These are phyloP conservation scores for Calonectria pteridis DNA, from an alignment of 2,329 filamentous ascomycete species.

Conservation along the genomic window DNA sequence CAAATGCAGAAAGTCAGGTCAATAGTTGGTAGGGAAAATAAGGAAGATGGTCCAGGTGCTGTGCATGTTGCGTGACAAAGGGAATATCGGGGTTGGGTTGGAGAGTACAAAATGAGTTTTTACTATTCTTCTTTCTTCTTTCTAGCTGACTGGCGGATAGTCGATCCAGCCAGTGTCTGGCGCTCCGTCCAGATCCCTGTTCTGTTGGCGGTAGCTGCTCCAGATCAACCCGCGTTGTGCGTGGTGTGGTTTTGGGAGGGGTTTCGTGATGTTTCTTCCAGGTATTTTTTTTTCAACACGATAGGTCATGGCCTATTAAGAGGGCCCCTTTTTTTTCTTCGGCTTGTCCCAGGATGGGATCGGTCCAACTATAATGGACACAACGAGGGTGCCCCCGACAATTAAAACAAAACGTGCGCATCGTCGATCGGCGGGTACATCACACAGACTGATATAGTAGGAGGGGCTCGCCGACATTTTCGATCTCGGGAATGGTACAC, in stretches of 20 bases:
- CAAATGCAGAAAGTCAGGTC: constrained; percentile 33
- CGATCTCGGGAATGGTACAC: constrained; percentile 98
- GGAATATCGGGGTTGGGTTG: constrained; percentile 31
- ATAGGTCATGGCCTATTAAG: constrained; percentile 33
- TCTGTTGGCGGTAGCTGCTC: constrained; percentile 28
- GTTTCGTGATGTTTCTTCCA: constrained; percentile 37
- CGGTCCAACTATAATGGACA: constrained; percentile 7
- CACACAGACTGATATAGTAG: constrained; percentile 83
- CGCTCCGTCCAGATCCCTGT: constrained; percentile 22
- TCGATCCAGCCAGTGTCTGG: constrained; percentile 23
- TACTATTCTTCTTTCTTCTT: constrained; percentile 37
- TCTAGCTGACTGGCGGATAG: constrained; percentile 30
- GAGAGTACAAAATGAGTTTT: constrained; percentile 36
- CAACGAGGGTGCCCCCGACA: constrained; percentile 6
- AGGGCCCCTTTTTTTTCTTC: constrained; percentile 24
- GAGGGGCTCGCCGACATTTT: constrained; percentile 95
- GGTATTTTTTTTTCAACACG: constrained; percentile 39
- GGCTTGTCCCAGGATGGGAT: constrained; percentile 11
- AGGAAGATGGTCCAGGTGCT: constrained; percentile 39
- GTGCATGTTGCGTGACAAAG: constrained; percentile 39
- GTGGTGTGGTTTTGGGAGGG: constrained; percentile 24
- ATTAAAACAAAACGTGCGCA: constrained; percentile 21
- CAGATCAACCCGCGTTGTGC: constrained; percentile 20
- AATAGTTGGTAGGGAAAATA: constrained; percentile 30
- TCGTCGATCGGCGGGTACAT: constrained; percentile 29